Conservation (phyloP, 2,329 filamentous ascomycete genomes). For the Rachicladosporium sp. region DNA sequence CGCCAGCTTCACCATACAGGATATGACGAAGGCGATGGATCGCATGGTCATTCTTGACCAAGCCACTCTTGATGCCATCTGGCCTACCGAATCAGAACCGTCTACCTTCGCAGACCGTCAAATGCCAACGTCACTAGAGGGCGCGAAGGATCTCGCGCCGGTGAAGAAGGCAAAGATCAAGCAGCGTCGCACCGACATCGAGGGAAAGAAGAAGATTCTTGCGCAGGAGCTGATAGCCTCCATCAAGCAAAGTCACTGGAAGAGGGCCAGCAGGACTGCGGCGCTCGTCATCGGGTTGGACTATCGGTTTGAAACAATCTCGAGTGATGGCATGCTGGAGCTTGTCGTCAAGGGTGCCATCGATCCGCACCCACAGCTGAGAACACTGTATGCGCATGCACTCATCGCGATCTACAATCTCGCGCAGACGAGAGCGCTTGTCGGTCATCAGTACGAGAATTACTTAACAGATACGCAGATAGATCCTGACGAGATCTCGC, state of each 20-base stretch:
- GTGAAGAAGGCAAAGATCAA: slow-evolving; percentile 63
- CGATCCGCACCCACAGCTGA: slow-evolving; percentile 77
- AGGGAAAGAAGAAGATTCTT: slow-evolving; percentile 68
- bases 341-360: slow-evolving; percentile 73
- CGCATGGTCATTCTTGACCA: slow-evolving; percentile 72
- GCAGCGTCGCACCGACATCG: slow-evolving; percentile 62
- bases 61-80: slow-evolving; percentile 56
- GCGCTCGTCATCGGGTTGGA: slow-evolving; percentile 86
- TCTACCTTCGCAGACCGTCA: slow-evolving; percentile 10
- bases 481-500: slow-evolving; percentile 61
- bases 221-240: slow-evolving; percentile 69
- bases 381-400: slow-evolving; percentile 68
- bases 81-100: slow-evolving; percentile 35
- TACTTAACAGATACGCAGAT: slow-evolving; percentile 72
- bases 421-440: slow-evolving; percentile 74
- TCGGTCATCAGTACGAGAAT: slow-evolving; percentile 75
- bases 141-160: slow-evolving; percentile 49
- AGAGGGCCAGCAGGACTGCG: slow-evolving; percentile 78
- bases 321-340: slow-evolving; percentile 68
- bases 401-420: slow-evolving; percentile 68
- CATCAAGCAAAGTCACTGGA: slow-evolving; percentile 81
- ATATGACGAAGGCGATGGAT: slow-evolving; percentile 82
- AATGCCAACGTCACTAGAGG: slow-evolving; percentile 27
- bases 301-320: slow-evolving; percentile 80
- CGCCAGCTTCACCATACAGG: slow-evolving; percentile 73